A percentile compares a stretch with the other conserved stretches of the same genome.
phyloP scores from a whole-genome alignment of 352 stramenopile species.

The Globisporangium sylvaticum region DNA sequence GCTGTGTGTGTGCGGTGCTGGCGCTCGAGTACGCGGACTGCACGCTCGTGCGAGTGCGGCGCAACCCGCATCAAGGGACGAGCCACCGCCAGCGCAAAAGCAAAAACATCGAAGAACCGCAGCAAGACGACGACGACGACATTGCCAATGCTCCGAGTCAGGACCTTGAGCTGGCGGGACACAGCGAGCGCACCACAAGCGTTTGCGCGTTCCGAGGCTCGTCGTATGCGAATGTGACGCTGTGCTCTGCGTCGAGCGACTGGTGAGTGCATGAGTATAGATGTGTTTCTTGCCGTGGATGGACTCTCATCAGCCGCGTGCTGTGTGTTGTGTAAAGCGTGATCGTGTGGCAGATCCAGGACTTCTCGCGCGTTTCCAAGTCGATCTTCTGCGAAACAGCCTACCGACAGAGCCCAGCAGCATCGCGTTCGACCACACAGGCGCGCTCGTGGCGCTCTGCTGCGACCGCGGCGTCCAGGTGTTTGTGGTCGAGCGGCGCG shows the following conservation, averaged over 20 bases:
- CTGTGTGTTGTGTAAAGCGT: constrained; percentile 30
- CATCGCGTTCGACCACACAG: constrained; percentile 63
- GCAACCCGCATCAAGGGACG: background rate
- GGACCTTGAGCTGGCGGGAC: constrained; percentile 51
- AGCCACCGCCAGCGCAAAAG: background rate
- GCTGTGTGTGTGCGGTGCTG: constrained; percentile 33
- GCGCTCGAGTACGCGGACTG: constrained; percentile 51
- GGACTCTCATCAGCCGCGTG: background rate
- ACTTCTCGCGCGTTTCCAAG: constrained; percentile 23
- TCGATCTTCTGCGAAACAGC: constrained; percentile 33
- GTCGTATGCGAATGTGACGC: constrained; percentile 9
- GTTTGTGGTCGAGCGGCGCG: constrained; percentile 42
- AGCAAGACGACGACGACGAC: constrained; percentile 15
- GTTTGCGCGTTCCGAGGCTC: constrained; percentile 28
- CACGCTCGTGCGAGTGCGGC: constrained; percentile 37
- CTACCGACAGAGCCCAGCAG: constrained; percentile 36
- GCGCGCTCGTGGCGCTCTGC: constrained; percentile 52
- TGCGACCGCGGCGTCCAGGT: constrained; percentile 52
- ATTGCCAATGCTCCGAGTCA: background rate
- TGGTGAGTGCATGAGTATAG: constrained; percentile 24
- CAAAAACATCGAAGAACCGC: constrained; percentile 14
- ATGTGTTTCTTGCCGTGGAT: background rate
- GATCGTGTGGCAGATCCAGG: constrained; percentile 55
- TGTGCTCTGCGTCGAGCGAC: constrained; percentile 67
- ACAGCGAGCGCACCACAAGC: constrained; percentile 38